Base-by-base conservation (phyloP, 2,329 filamentous ascomycete species). In the Stagonosporopsis chrysanthemi region DNA sequence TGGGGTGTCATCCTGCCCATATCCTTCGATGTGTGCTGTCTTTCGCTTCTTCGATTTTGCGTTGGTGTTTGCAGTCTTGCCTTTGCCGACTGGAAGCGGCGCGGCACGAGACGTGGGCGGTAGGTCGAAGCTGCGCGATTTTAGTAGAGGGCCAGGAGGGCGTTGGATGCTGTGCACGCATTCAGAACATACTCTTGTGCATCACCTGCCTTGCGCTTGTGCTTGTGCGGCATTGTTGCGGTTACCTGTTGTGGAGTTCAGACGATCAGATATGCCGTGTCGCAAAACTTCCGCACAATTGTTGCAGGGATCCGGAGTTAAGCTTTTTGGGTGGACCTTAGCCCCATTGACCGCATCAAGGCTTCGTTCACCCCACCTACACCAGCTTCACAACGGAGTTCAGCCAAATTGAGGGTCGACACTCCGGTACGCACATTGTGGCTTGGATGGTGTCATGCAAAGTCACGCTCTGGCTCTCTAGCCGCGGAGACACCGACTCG, bases 181-280 rank as follows among this genome's bases (percentile, higher is more conserved):
- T 31, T 28, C 23, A 12, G 48, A 31, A 66, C 68, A 48, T 67
- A 79, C 76, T 76, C 66, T 24, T 71, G 65, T 28, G 74, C 71
- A 58, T 78, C 73, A n/a, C 66, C 67, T 12, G 75, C 82, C 62
- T 85, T 85, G 64, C 90, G 84, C 62, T 89, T 94, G 75, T 96
- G 91, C 79, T 96, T 96, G 80, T 94, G 91, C 75, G 91, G 91
- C 91, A 96, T 96, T 31, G 56, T 63, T 42, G 40, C 14, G 44
- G 19, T n/a, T 35, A 24, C 24, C 33, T 55, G 52, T 43, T 52
- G 42, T 43, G 31, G 26, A 22, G 9, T 45, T 24, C 24, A 26
- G 12, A 40, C 33, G 35, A n/a, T 42, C 17, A 41, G 43, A 35
- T 49, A 29, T 24, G 35, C 19, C n/a, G 9, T 42, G 45, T 45